Evolutionary conservation across 805 yeast genomes (phyloP).

Genomic region (Pichia pseudocactophila): DNA sequence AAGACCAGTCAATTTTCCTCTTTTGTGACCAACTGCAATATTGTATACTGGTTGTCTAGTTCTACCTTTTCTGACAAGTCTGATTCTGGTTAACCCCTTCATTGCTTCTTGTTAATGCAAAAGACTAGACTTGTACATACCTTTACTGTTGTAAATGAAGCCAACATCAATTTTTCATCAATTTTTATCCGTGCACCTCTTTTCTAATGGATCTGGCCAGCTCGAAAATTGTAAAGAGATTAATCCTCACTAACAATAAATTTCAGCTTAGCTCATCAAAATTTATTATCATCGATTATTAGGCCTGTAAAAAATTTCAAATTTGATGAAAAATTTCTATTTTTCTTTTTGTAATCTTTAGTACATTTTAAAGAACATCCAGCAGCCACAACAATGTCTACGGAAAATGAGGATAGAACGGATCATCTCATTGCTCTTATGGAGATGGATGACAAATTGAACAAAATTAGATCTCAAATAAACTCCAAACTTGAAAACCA

Average conservation of each 20-base stretch:
- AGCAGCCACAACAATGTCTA: background rate
- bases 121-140: background rate
- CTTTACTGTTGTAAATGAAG: too few species aligned
- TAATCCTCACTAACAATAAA: too few species aligned
- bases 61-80: constrained; percentile 91
- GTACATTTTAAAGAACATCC: background rate
- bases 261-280: too few species aligned
- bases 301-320: too few species aligned
- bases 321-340: too few species aligned
- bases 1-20: constrained; percentile 71
- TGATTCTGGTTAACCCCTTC: constrained; percentile 74
- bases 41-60: constrained; percentile 81
- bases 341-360: too few species aligned
- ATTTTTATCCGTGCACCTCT: background rate
- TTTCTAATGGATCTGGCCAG: background rate
- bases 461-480: constrained; percentile 61
- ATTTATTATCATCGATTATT: too few species aligned
- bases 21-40: constrained; percentile 75
- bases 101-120: constrained; percentile 18
- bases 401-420: constrained; percentile 2
- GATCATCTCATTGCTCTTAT: constrained; percentile 20
- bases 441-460: constrained; percentile 54
- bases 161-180: background rate
- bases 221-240: background rate
- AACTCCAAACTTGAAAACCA: constrained; percentile 81